Conservation (phyloP, 345 rosid genomes). For the Eucalyptus urophylla region DNA sequence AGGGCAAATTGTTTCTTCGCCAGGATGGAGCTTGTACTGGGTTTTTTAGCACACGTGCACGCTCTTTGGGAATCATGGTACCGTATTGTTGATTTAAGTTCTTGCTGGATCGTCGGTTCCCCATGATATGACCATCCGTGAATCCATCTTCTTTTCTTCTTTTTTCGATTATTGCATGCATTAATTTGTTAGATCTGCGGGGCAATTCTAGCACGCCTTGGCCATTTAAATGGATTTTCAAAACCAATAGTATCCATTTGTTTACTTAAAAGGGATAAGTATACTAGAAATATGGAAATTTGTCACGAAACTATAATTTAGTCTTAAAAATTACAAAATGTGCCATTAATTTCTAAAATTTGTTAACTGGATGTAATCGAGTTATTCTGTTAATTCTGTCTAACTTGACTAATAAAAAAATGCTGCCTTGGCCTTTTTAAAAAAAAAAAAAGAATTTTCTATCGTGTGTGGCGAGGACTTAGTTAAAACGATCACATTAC, state of each 20-base stretch:
- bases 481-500: too few relatives aligned
- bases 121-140: neutral
- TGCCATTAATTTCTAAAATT: neutral
- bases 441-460: too few relatives aligned
- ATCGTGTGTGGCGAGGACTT: fast-evolving
- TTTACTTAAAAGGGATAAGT: neutral
- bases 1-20: neutral
- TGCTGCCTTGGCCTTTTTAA: neutral
- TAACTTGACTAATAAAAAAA: neutral
- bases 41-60: neutral
- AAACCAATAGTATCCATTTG: neutral
- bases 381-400: neutral
- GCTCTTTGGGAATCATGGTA: neutral
- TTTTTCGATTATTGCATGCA: neutral
- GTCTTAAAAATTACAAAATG: neutral
- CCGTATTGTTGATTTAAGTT: neutral
- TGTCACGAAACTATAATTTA: neutral
- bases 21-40: neutral
- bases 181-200: neutral
- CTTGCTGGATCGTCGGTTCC: neutral
- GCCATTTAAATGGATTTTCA: neutral
- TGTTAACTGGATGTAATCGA: neutral
- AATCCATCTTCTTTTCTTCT: neutral
- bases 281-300: neutral
- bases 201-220: neutral